Evolutionary conservation across 192 early-diverging fungal genomes (phyloP).

Genomic region (Allomyces macrogynus): DNA sequence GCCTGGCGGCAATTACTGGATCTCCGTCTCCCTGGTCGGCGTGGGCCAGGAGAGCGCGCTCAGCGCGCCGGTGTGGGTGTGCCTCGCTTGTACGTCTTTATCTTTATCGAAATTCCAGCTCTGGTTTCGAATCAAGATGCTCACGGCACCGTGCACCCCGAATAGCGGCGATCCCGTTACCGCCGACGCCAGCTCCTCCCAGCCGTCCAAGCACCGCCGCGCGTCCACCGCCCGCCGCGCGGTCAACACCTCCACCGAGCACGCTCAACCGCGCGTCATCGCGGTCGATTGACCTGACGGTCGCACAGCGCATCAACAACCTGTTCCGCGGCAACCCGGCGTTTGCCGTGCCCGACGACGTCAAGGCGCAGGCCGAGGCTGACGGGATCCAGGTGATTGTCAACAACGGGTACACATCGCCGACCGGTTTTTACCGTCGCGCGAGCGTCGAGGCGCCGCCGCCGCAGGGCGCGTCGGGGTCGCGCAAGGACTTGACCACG

Average conservation of each 20-base stretch:
- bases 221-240: background rate
- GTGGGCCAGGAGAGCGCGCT: background rate
- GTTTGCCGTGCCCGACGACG: background rate
- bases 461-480: too few relatives aligned
- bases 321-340: background rate
- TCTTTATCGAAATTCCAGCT: background rate
- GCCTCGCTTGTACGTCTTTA: background rate
- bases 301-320: background rate
- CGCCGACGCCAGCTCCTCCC: background rate
- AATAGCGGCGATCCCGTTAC: background rate
- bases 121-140: too few relatives aligned
- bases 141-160: too few relatives aligned
- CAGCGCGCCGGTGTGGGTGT: background rate
- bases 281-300: background rate
- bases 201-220: background rate
- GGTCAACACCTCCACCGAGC: background rate
- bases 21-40: background rate
- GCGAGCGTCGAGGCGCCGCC: too few relatives aligned
- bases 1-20: background rate
- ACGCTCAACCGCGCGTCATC: background rate
- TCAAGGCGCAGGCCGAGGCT: background rate
- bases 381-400: too few relatives aligned
- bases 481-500: too few relatives aligned
- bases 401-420: too few relatives aligned
- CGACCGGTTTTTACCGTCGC: too few relatives aligned